These are phyloP conservation scores for Coleophoma crateriformis DNA, from an alignment of 2,329 filamentous ascomycete genomes.

Conservation along the genomic window DNA sequence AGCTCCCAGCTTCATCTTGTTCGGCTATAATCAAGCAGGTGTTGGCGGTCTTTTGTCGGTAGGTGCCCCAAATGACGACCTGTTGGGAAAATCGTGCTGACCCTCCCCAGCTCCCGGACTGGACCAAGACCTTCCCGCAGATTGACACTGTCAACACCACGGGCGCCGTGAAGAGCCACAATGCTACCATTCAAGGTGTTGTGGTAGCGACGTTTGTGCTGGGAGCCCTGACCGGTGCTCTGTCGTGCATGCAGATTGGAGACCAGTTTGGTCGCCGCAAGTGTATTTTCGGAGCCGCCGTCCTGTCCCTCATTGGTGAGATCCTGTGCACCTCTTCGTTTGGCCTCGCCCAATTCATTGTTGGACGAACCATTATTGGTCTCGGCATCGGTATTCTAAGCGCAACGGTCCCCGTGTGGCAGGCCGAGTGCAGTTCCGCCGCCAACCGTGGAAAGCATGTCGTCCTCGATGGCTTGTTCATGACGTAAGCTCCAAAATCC, in stretches of 20 bases:
- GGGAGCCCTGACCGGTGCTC: slow-evolving; percentile 30
- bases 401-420: slow-evolving; percentile 35
- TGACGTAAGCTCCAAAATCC: slow-evolving; percentile 4
- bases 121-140: slow-evolving; percentile 30
- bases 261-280: slow-evolving; percentile 35
- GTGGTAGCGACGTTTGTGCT: slow-evolving; percentile 21
- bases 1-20: slow-evolving; percentile 35
- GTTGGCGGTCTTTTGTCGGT: slow-evolving; percentile 31
- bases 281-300: slow-evolving; percentile 32
- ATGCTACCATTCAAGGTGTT: slow-evolving; percentile 32
- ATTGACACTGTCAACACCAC: slow-evolving; percentile 32
- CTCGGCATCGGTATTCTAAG: slow-evolving; percentile 32
- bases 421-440: slow-evolving; percentile 31
- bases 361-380: slow-evolving; percentile 34
- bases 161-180: slow-evolving; percentile 22
- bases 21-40: slow-evolving; percentile 36
- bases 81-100: background rate
- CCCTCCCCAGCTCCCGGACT: slow-evolving; percentile 6
- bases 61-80: slow-evolving; percentile 5
- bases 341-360: slow-evolving; percentile 33
- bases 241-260: slow-evolving; percentile 30
- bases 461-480: slow-evolving; percentile 30
- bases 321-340: slow-evolving; percentile 35
- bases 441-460: slow-evolving; percentile 37
- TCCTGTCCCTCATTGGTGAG: slow-evolving; percentile 36